Base-by-base conservation (phyloP, 352 stramenopile genomes). In the Phytophthora cactorum region DNA sequence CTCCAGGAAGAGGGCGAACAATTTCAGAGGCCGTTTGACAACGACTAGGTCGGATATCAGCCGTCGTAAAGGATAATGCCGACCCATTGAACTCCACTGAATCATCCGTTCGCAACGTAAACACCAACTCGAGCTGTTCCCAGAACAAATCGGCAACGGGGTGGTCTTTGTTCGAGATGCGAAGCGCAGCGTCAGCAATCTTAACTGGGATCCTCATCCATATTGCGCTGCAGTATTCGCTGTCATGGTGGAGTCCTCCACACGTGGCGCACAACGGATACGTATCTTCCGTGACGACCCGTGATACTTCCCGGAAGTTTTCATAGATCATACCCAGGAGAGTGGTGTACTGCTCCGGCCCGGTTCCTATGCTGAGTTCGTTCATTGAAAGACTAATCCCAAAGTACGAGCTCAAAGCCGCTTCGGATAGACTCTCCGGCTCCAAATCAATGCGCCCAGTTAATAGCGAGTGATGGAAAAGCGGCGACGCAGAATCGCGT, bases 261-360 rank as follows among this genome's bases (percentile, higher is more conserved):
- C 89, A 96, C 5, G 11, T 70, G 10, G 59, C 45, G 51, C 89
- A 96, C 1, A 90, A 15, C 7, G 87, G 82, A 67, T 88, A 96
- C 0, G 84, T 91, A 34, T 96, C 85, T 81, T 95, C 89, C 34
- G 87, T 72, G 1, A 96, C 84, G 51, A 89, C 76, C 22, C 72
- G 82, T 2, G 84, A 90, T 7, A 87, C 70, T 68, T 96, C 89
- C 41, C 88, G 85, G 70, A 96, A 94, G 46, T 96, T 96, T 50
- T 96, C 89, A 52, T 89, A 95, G 28, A 95, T 92, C 52, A 91
- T 81, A n/a, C 84, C 87, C 32, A 95, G 64, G 8, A 95, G 68
- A 6, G 77, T 88, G 14, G 57, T 73, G 59, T 95, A 96, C 61
- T 95, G 86, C 29, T 90, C 76, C 15, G 72, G 63, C 0, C 62